Evolutionary conservation across 257 asterid species (phyloP), one percentile per base, ranked within the genome.

Genomic region (Cinchona pubescens): DNA sequence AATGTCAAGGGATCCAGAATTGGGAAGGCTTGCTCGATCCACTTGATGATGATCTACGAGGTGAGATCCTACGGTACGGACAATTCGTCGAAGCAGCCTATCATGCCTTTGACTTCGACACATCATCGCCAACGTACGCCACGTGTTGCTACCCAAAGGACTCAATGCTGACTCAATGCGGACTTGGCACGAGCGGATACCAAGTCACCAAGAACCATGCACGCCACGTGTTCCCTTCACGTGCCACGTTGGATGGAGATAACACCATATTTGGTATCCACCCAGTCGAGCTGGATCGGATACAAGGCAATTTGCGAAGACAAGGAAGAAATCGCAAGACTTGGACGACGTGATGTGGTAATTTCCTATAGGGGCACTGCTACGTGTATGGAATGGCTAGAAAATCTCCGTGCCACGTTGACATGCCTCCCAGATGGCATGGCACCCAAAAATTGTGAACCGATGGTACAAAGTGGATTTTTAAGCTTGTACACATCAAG

Each of bases 11-110:
- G 68, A 78, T 90, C 89, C 86, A 88, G 88, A 87, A 92, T 43
- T 94, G 98, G 98, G 97, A 94, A 30, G 98, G 98, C 4, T 62
- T 94, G 60, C 92, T 94, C 19, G 96, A 94, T 76, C 98, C 97
- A 0, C 93, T 94, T 1, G 95, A 94, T 45, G 90, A 92, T 43
- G 85, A 78, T 69, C 90, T 94, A 32, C 85, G 97, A 0, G 55
- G 37, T 25, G 97, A 94, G 84, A 94, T 94, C 10, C 78, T 94
- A 0, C 74, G 97, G 43, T 94, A 92, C 58, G 98, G 97, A 12
- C 83, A 89, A 27, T 94, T 92, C 25, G 94, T 92, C 19, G 97
- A 92, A 69, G 95, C 96, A 2, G 89, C 97, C 18, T 92, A 94
- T 49, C 87, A 81, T 0, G 85, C 88, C 76, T 92, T 92, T 78